A percentile compares a stretch with the other conserved stretches of the same genome.
Evolutionary conservation across 176 grass and related monocot genomes (phyloP).

Genomic region (Zea luxurians): DNA sequence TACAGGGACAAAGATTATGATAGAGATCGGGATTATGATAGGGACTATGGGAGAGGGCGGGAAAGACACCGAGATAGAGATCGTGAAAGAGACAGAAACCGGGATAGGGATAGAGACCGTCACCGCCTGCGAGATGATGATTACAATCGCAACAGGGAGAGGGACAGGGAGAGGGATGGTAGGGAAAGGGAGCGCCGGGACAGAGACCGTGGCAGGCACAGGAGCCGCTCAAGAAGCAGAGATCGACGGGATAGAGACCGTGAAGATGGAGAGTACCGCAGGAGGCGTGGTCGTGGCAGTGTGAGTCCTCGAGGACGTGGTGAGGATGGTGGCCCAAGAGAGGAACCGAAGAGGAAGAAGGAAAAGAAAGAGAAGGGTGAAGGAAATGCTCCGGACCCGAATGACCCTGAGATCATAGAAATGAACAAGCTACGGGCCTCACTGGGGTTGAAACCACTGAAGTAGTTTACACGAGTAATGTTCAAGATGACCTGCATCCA

Average conservation of each 20-base stretch:
- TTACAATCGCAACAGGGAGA: conserved; percentile 57
- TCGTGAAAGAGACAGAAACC: conserved; percentile 56
- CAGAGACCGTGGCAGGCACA: conserved; percentile 56
- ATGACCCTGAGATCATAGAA: conserved; percentile 73
- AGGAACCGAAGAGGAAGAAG: conserved; percentile 64
- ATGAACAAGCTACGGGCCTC: conserved; percentile 70
- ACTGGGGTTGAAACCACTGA: conserved; percentile 64
- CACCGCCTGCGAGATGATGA: conserved; percentile 53
- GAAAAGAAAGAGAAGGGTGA: conserved; percentile 77
- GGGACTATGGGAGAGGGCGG: conserved; percentile 47
- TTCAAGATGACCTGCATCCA: not conserved
- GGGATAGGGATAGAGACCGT: conserved; percentile 58
- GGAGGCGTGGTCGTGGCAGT: conserved; percentile 56
- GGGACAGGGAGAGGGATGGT: conserved; percentile 58
- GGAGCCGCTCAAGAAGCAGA: conserved; percentile 72
- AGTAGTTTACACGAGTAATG: conserved; percentile 29
- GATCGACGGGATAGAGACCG: conserved; percentile 62
- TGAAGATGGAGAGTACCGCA: conserved; percentile 68
- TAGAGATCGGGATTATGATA: conserved; percentile 64
- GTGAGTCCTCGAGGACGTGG: conserved; percentile 49
- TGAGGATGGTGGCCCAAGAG: conserved; percentile 44
- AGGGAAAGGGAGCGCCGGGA: conserved; percentile 61
- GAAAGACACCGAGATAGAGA: conserved; percentile 57
- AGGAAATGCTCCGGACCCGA: conserved; percentile 54
- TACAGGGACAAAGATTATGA: conserved; percentile 60